These are phyloP conservation scores for Ustilago trichophora DNA, from an alignment of 1,284 basidiomycete genomes.

Conservation along the genomic window DNA sequence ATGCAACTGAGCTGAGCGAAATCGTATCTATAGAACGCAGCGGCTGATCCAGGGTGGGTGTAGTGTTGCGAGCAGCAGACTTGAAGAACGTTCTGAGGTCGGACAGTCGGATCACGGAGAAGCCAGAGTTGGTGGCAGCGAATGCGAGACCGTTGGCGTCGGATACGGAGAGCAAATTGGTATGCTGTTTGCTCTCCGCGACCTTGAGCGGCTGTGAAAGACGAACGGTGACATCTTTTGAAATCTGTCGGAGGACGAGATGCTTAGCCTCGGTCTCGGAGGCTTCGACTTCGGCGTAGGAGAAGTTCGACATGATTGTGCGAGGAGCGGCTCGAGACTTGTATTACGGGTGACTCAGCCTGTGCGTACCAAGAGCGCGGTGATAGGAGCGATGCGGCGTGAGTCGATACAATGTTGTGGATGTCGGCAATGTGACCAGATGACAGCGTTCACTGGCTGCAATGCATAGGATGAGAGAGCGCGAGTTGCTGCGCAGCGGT, in stretches of 20 bases:
- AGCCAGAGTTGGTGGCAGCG: constrained; percentile 67
- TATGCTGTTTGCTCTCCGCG: constrained; percentile 34
- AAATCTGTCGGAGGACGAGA: constrained; percentile 55
- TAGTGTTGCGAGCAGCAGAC: constrained; percentile 37
- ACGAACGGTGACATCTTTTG: constrained; percentile 59
- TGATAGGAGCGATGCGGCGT: too few relatives aligned
- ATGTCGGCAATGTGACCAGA: neutral
- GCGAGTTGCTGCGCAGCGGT: neutral
- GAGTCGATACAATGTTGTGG: neutral
- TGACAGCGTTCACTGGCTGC: constrained; percentile 1
- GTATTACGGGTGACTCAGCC: too few relatives aligned
- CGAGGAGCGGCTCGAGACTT: too few relatives aligned
- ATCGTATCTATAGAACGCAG: constrained; percentile 31
- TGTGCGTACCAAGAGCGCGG: too few relatives aligned
- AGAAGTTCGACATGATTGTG: constrained; percentile 4
- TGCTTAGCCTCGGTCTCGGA: constrained; percentile 69
- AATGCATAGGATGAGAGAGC: constrained; percentile 6
- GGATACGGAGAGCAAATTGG: constrained; percentile 67
- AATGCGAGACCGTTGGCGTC: constrained; percentile 66
- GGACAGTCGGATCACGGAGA: constrained; percentile 62
- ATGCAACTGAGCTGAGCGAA: constrained; percentile 16
- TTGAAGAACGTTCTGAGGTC: constrained; percentile 43
- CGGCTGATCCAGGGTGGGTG: constrained; percentile 24
- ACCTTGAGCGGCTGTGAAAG: constrained; percentile 53
- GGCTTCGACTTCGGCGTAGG: constrained; percentile 21